Conservation (phyloP, 225 moss, liverwort and hornwort genomes). For the Sphagnum tenellum region DNA sequence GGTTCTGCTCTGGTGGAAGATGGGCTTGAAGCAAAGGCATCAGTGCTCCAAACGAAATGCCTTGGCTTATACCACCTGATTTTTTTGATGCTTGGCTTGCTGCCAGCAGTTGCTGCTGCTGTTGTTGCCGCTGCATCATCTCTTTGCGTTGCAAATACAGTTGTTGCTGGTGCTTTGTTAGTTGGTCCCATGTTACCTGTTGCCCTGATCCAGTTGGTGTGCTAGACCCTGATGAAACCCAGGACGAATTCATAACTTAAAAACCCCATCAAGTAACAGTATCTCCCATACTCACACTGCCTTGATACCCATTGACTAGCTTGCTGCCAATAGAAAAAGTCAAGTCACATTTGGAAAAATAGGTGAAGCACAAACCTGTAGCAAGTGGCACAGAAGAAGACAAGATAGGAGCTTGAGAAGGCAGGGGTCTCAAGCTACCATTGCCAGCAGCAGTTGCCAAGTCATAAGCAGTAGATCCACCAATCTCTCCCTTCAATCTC, state of each 20-base stretch:
- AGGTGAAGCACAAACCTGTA: slow-evolving; percentile 33
- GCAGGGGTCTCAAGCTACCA: slow-evolving; percentile 42
- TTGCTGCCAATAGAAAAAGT: not conserved
- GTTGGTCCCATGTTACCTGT: slow-evolving; percentile 20
- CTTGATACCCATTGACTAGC: not conserved
- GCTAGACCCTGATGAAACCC: too few species aligned
- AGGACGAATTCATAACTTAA: not conserved
- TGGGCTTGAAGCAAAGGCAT: slow-evolving; percentile 98
- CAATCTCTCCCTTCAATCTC: slow-evolving; percentile 80
- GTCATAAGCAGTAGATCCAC: slow-evolving; percentile 48
- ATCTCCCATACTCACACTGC: slow-evolving; percentile 1
- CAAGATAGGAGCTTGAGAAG: slow-evolving; percentile 26
- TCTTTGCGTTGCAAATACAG: slow-evolving; percentile 22
- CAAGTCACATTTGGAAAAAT: slow-evolving; percentile 1
- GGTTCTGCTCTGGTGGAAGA: slow-evolving; percentile 74
- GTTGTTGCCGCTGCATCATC: slow-evolving; percentile 17
- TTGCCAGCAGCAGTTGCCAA: slow-evolving; percentile 79
- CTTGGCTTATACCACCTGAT: slow-evolving; percentile 49
- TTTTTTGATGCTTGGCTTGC: slow-evolving; percentile 33
- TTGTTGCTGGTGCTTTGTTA: slow-evolving; percentile 41
- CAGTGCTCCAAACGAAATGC: slow-evolving; percentile 88
- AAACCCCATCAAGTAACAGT: not conserved
- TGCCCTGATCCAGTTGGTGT: slow-evolving; percentile 4
- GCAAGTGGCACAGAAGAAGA: slow-evolving; percentile 40
- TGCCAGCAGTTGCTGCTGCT: slow-evolving; percentile 20